Evolutionary conservation across 805 yeast species (phyloP).

Genomic region (Brettanomyces custersianus): DNA sequence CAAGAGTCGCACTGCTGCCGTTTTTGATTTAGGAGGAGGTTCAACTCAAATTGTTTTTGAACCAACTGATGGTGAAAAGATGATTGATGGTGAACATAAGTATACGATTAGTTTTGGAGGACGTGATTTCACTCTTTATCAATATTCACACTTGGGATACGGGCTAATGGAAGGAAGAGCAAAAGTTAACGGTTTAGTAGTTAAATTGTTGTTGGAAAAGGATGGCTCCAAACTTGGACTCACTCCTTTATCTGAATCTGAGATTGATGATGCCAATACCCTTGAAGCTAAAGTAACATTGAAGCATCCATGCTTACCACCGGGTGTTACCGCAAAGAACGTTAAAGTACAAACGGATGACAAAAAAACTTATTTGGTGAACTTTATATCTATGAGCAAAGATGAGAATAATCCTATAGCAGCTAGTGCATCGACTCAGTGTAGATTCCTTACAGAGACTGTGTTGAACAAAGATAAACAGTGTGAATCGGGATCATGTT

Average conservation of each 20-base stretch:
- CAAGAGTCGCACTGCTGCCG: constrained; percentile 85
- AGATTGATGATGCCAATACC: constrained; percentile 30
- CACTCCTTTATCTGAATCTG: constrained; percentile 21
- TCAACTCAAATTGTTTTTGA: constrained; percentile 98
- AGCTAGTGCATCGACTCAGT: constrained; percentile 63
- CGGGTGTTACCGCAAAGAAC: constrained; percentile 51
- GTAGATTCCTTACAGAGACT: constrained; percentile 76
- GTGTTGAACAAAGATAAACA: constrained; percentile 74
- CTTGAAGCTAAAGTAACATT: constrained; percentile 36
- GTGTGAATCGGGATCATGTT: constrained; percentile 75
- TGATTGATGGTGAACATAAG: constrained; percentile 81
- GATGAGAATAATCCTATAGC: constrained; percentile 20
- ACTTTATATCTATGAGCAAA: constrained; percentile 24
- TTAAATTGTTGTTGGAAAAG: constrained; percentile 38
- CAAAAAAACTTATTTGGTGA: constrained; percentile 21
- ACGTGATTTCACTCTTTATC: constrained; percentile 73
- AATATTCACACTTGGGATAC: constrained; percentile 90
- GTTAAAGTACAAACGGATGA: constrained; percentile 51
- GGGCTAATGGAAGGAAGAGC: constrained; percentile 93
- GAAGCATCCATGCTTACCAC: constrained; percentile 82
- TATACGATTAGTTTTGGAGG: constrained; percentile 75
- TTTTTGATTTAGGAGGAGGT: constrained; percentile 97
- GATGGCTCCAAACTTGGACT: constrained; percentile 18
- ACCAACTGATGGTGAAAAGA: constrained; percentile 57
- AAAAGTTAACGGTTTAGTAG: constrained; percentile 60